phyloP scores from a whole-genome alignment of 2,329 filamentous ascomycete species.

The Fusarium beomiforme region DNA sequence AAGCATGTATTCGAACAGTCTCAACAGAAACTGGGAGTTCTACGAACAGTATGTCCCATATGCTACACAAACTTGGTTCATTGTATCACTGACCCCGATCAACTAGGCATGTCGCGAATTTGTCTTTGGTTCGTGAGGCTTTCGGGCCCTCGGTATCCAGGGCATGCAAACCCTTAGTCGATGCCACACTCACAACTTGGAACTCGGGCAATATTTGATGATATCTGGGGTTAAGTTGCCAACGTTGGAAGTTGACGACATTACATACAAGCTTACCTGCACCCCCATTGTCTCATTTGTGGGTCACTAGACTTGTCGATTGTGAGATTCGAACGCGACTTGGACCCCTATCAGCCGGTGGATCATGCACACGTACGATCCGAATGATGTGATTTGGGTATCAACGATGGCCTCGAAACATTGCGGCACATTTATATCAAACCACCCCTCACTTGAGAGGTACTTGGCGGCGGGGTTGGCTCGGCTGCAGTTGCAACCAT shows the following conservation, averaged over 20 bases:
- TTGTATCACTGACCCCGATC: slow-evolving; percentile 28
- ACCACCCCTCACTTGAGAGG: slow-evolving; percentile 34
- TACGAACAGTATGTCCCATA: slow-evolving; percentile 65
- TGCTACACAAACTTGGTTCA: neutral
- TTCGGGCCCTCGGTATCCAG: slow-evolving; percentile 27
- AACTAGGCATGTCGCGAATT: slow-evolving; percentile 53
- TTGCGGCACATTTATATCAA: slow-evolving; percentile 37
- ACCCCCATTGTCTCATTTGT: slow-evolving; percentile 26
- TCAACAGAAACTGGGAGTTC: slow-evolving; percentile 75
- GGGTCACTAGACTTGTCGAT: slow-evolving; percentile 27
- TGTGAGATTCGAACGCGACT: slow-evolving; percentile 21
- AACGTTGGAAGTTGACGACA: slow-evolving; percentile 32
- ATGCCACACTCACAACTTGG: slow-evolving; percentile 35
- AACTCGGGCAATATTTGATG: slow-evolving; percentile 2
- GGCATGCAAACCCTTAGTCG: slow-evolving; percentile 41
- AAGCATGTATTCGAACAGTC: slow-evolving; percentile 86
- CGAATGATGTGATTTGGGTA: slow-evolving; percentile 42
- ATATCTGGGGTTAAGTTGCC: slow-evolving; percentile 24
- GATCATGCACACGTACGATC: slow-evolving; percentile 40
- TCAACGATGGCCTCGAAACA: slow-evolving; percentile 39
- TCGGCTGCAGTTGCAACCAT: slow-evolving; percentile 18
- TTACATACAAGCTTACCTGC: slow-evolving; percentile 23
- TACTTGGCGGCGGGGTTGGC: slow-evolving; percentile 34
- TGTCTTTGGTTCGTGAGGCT: slow-evolving; percentile 38
- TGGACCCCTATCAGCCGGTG: slow-evolving; percentile 36